Evolutionary conservation across 129 eudicot genomes (phyloP), one percentile per base, ranked within the genome.

Genomic region (Chrysanthemum seticuspe): DNA sequence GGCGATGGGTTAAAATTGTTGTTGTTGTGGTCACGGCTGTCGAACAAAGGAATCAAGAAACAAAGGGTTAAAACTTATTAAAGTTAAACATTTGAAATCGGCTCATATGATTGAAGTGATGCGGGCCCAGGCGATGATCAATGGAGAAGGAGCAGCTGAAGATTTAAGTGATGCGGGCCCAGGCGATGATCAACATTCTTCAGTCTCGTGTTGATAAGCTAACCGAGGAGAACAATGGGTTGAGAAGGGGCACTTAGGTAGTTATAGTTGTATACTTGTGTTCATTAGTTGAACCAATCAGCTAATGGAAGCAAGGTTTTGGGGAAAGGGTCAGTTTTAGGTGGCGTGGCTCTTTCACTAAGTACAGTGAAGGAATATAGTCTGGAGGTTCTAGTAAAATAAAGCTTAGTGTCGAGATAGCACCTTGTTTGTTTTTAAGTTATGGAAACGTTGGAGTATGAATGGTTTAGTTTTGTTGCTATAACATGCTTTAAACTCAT

Each of bases 151-250:
- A 87, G 82, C 79, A 86, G 0, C 62, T 87, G 76, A 90, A 88
- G 88, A 82, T 91, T 64, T 89, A 91, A 71, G 85, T 91, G 81
- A 87, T 91, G 90, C 74, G 97, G 45, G 97, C 97, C 44, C 87
- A 88, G 63, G 87, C 95, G 9, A 91, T 91, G 88, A 91, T 91
- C 81, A 86, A 84, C 79, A 66, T 82, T 70, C 95, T 91, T 72
- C 97, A 91, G 81, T 85, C 95, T 10, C 87, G 83, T 4, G 73
- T 91, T 18, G 95, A 85, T 6, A 70, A 78, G 13, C 70, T 91
- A 71, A 70, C 67, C 54, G 81, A 78, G 63, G 92, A 86, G 54
- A 88, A 91, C 14, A 84, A 82, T 34, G 88, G 82, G 53, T 56
- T 85, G 58, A 82, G 70, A 68, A 82, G 76, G 79, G 72, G 29